These are phyloP conservation scores for Rutidosis leptorrhynchoides DNA, from an alignment of 129 eudicot species.

Conservation along the genomic window DNA sequence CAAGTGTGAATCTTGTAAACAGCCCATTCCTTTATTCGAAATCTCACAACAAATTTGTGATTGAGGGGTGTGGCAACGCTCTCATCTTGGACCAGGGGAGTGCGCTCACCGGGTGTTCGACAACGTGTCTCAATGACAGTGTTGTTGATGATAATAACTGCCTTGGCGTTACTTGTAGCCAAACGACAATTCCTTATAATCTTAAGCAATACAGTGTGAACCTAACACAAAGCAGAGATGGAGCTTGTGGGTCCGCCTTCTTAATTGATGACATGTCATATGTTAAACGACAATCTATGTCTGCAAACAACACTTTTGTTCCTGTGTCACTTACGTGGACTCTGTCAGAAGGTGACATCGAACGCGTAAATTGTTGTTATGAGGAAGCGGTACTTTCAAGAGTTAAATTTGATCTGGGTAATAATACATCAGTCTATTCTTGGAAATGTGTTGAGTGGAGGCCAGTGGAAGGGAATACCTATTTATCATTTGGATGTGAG, in stretches of 20 bases:
- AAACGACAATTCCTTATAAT: constrained; percentile 14
- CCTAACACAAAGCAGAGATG: background rate
- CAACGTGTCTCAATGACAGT: constrained; percentile 8
- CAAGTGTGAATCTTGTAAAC: background rate
- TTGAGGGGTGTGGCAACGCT: constrained; percentile 23
- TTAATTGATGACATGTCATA: background rate
- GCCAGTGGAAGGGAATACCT: constrained; percentile 3
- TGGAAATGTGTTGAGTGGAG: background rate
- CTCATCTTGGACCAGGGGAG: background rate
- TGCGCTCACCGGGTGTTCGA: constrained; percentile 24
- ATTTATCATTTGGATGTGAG: constrained; percentile 3
- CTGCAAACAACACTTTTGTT: background rate
- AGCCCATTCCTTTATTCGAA: constrained; percentile 20
- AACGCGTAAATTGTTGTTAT: background rate
- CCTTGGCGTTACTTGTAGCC: constrained; percentile 20
- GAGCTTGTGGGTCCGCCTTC: constrained; percentile 11
- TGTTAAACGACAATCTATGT: background rate
- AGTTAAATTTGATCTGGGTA: background rate
- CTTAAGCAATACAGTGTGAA: background rate
- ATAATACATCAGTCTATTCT: background rate
- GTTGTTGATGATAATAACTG: background rate
- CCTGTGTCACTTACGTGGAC: constrained; percentile 17
- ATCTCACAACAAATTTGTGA: constrained; percentile 2
- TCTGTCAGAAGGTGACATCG: background rate
- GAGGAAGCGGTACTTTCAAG: background rate